A percentile compares a stretch with the other conserved stretches of the same genome.
phyloP scores from a whole-genome alignment of 176 grass and related monocot species.

The Cocos nucifera region DNA sequence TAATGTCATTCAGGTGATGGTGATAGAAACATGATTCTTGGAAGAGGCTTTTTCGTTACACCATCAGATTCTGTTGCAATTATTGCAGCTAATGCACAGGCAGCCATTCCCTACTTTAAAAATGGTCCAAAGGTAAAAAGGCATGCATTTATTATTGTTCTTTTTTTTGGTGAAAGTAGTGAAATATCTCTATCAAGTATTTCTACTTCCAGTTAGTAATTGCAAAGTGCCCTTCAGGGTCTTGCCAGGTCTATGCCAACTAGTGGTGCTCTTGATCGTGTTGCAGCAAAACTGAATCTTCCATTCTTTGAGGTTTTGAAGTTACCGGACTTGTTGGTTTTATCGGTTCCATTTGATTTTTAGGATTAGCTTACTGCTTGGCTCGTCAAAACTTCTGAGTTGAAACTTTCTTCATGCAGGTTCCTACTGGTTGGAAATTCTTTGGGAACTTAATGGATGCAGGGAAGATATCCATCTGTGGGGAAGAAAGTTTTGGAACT shows the following conservation, averaged over 20 bases:
- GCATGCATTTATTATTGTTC: conserved; percentile 1
- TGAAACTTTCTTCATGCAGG: conserved; percentile 30
- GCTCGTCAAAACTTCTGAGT: too few relatives aligned
- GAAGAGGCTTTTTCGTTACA: conserved; percentile 79
- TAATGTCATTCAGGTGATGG: conserved; percentile 50
- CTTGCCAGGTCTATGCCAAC: conserved; percentile 96
- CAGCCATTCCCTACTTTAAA: conserved; percentile 82
- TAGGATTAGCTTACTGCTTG: too few relatives aligned
- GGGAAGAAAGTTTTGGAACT: conserved; percentile 92
- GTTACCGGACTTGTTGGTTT: background rate
- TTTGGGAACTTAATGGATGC: conserved; percentile 92
- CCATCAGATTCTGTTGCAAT: conserved; percentile 97
- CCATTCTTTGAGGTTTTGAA: conserved; percentile 79
- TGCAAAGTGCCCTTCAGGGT: conserved; percentile 38
- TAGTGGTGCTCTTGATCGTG: conserved; percentile 77
- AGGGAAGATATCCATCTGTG: conserved; percentile 75
- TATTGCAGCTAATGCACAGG: conserved; percentile 76
- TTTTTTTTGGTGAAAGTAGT: background rate
- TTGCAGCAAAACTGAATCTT: conserved; percentile 65
- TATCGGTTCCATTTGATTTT: background rate
- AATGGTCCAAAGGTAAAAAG: conserved; percentile 62
- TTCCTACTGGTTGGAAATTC: conserved; percentile 98
- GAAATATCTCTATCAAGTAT: too few relatives aligned
- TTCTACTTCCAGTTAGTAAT: conserved; percentile 4
- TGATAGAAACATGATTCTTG: conserved; percentile 92